Percentiles rank a stretch among this genome's conserved stretches.
These are phyloP conservation scores for Ceratocystis alfenasii DNA, from an alignment of 2,329 filamentous ascomycete genomes.

Conservation along the genomic window DNA sequence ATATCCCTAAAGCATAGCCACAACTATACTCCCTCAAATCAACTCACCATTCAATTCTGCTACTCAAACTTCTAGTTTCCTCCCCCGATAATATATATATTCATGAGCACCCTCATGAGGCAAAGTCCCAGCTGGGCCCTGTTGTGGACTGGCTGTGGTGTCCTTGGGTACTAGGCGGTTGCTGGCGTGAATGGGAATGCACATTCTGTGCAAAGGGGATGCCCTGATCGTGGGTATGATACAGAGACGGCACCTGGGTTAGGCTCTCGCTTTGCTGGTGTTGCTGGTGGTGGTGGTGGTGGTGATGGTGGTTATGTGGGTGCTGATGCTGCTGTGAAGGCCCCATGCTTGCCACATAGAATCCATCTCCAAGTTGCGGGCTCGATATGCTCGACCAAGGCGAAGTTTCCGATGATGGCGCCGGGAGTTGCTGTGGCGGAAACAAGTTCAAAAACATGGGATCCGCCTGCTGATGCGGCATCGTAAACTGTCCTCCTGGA, in stretches of 20 bases:
- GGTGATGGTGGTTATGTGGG: not conserved
- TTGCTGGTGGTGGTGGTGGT: conserved; percentile 6
- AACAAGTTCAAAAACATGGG: not conserved
- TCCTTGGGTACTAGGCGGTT: not conserved
- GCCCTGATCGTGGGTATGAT: not conserved
- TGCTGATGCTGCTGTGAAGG: not conserved
- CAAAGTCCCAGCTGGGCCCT: not conserved
- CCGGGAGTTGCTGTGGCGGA: not conserved
- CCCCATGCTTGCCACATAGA: not conserved
- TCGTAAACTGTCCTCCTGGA: not conserved
- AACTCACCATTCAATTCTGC: too few relatives aligned
- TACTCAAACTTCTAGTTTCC: too few relatives aligned
- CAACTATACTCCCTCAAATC: not conserved
- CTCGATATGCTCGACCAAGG: not conserved
- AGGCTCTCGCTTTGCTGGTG: not conserved
- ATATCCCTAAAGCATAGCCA: not conserved
- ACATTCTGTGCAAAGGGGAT: not conserved
- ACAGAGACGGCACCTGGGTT: not conserved
- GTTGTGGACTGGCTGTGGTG: not conserved
- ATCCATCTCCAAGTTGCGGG: not conserved
- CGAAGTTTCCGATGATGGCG: not conserved
- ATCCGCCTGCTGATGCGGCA: not conserved
- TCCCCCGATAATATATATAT: too few relatives aligned
- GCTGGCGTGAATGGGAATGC: not conserved
- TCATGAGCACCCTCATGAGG: too few relatives aligned